Percentiles rank a stretch among this genome's conserved stretches.
Evolutionary conservation across 2,329 filamentous ascomycete genomes (phyloP).

Genomic region (Alternaria gaisen): DNA sequence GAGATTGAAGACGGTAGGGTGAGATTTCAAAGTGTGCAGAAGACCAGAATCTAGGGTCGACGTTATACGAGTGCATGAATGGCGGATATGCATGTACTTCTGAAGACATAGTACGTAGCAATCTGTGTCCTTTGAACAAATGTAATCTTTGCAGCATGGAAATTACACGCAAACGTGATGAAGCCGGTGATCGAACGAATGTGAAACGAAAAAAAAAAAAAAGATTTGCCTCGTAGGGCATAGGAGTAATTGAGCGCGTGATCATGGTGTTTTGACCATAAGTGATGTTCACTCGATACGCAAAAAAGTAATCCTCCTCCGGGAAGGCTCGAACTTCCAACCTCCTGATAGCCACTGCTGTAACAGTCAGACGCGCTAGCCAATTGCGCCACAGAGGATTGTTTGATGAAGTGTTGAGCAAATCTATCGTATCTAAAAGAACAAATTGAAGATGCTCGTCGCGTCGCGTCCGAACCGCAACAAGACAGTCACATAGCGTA

Average conservation of each 20-base stretch:
- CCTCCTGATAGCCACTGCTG: slow-evolving; percentile 42
- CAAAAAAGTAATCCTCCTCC: slow-evolving; percentile 29
- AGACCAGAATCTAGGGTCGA: not conserved
- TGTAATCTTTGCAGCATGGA: no score
- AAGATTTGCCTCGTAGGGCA: not conserved
- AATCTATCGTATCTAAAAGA: no score
- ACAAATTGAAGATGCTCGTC: no score
- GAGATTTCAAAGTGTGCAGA: not conserved
- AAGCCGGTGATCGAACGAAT: not conserved
- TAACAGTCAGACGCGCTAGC: slow-evolving; percentile 70
- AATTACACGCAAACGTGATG: no score
- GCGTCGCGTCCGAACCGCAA: no score
- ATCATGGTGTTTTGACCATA: no score
- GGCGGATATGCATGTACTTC: not conserved
- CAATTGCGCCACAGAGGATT: slow-evolving; percentile 56
- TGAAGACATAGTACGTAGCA: not conserved
- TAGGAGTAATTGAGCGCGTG: no score
- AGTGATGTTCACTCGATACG: accelerated
- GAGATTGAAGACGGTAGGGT: not conserved
- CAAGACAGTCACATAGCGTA: no score
- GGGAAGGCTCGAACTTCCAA: slow-evolving; percentile 39
- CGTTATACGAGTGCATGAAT: no score
- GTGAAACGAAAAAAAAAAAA: not conserved
- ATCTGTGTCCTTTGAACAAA: not conserved
- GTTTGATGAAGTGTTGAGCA: not conserved